These are phyloP conservation scores for Chaetomium globosum DNA, from an alignment of 2,329 filamentous ascomycete genomes.

Conservation along the genomic window DNA sequence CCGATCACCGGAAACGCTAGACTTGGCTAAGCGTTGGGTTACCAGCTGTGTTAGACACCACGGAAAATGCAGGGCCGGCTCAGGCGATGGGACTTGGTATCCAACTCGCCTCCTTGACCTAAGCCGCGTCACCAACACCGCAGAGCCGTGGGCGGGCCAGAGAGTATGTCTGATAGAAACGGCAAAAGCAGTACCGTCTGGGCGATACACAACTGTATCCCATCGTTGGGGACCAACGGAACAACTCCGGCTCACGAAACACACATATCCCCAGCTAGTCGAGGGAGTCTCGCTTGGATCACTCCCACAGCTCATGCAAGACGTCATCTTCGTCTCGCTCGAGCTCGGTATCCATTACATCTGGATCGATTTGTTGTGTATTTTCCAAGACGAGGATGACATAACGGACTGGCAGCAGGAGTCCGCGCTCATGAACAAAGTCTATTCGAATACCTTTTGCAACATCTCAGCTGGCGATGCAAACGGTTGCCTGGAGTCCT, in stretches of 20 bases:
- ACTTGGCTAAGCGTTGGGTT: constrained; percentile 10
- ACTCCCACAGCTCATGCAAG: constrained; percentile 17
- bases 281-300: constrained; percentile 1
- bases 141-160: background rate
- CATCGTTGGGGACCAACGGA: constrained; percentile 18
- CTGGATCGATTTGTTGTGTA: constrained; percentile 24
- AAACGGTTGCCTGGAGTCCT: constrained; percentile 18
- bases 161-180: constrained; percentile 15
- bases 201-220: constrained; percentile 17
- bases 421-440: constrained; percentile 29
- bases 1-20: constrained; percentile 2
- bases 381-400: constrained; percentile 21
- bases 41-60: constrained; percentile 2
- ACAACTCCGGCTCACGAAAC: constrained; percentile 7
- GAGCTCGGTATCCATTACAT: constrained; percentile 22
- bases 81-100: constrained; percentile 3
- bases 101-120: constrained; percentile 21
- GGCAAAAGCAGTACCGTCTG: background rate
- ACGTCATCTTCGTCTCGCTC: constrained; percentile 13
- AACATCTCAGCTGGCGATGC: constrained; percentile 33
- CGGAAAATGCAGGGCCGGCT: constrained; percentile 7
- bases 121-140: background rate
- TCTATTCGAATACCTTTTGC: constrained; percentile 32
- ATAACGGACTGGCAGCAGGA: constrained; percentile 32
- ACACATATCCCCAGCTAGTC: constrained; percentile 1